Base-by-base conservation (phyloP, 257 asterid genomes). In the Eucommia ulmoides region DNA sequence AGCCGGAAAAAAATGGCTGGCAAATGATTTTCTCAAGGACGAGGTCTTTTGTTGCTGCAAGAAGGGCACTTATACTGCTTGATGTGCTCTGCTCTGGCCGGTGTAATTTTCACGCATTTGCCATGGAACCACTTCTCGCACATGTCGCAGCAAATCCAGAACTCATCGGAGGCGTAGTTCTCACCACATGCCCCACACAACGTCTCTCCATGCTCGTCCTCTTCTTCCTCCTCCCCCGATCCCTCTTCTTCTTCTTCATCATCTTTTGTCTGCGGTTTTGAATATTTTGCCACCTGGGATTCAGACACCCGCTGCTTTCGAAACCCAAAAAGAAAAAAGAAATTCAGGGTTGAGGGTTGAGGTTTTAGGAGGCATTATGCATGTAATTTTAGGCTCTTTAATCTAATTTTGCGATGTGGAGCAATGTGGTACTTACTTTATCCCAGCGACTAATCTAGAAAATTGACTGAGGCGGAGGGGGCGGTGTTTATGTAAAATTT, bases 121-220 rank as follows among this genome's bases (percentile, higher is more conserved):
- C 96, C 96, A 44, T 83, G 96, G 66, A 80, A 83, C 96, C 96
- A 86, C 59, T 63, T 80, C 76, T 83, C 89, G 24, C 94, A 83
- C 17, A 67, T 57, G 61, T 86, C 94, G 17, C 96, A 86, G 64
- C 82, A 83, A 44, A 86, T 86, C 94, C 94, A 82, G 68, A 80
- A 86, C 41, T 80, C 88, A 50, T 75, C 84, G 0, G 81, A 62
- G 35, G 75, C 77, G 44, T 82, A 79, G 55, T 69, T 75, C 20
- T 74, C 80, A 0, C 78, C 80, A 55, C 95, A 85, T 8, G 76
- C 71, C 0, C 95, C 94, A 2, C 94, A 82, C 33, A 77, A 19
- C 1, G 94, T 64, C 41, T 86, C 89, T 3, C 74, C 96, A 47
- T 74, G 82, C 66, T 80, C 81, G 2, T 75, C 92, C 0, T 84